Evolutionary conservation across 148 eudicot genomes (phyloP).

Genomic region (Polygonum aviculare): DNA sequence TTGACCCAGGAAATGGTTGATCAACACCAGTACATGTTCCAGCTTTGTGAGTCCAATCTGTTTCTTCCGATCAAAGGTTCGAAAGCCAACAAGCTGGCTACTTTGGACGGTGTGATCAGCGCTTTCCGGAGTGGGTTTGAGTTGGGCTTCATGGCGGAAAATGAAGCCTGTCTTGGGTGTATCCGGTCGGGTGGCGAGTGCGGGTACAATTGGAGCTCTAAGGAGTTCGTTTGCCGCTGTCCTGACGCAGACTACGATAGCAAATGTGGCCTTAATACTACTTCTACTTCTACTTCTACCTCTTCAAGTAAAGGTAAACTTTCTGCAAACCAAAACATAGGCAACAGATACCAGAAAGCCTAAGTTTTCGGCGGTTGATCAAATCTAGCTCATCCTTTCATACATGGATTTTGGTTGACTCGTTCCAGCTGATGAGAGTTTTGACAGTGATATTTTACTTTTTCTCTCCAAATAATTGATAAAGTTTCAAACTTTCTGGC

Average conservation of each 20-base stretch:
- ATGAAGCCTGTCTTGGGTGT: neutral
- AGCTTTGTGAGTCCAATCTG: neutral
- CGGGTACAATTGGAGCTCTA: neutral
- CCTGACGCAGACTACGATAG: neutral
- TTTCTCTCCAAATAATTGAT: too few species aligned
- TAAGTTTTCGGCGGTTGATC: neutral
- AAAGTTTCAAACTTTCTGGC: neutral
- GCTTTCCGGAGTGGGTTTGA: neutral
- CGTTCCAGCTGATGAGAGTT: too few species aligned
- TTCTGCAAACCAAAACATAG: neutral
- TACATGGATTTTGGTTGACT: too few species aligned
- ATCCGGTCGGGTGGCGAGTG: neutral
- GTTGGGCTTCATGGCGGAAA: neutral
- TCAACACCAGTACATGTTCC: neutral
- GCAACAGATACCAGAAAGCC: neutral
- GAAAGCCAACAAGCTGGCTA: neutral
- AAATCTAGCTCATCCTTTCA: too few species aligned
- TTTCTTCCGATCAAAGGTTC: neutral
- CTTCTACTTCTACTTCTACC: neutral
- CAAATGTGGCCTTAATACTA: neutral
- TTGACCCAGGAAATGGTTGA: neutral
- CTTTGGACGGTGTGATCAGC: neutral
- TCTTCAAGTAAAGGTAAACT: neutral
- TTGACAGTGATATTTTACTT: too few species aligned
- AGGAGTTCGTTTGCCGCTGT: constrained; percentile 5